These are phyloP conservation scores for Sporobolomyces pararoseus DNA, from an alignment of 768 basidiomycete genomes.

Conservation along the genomic window DNA sequence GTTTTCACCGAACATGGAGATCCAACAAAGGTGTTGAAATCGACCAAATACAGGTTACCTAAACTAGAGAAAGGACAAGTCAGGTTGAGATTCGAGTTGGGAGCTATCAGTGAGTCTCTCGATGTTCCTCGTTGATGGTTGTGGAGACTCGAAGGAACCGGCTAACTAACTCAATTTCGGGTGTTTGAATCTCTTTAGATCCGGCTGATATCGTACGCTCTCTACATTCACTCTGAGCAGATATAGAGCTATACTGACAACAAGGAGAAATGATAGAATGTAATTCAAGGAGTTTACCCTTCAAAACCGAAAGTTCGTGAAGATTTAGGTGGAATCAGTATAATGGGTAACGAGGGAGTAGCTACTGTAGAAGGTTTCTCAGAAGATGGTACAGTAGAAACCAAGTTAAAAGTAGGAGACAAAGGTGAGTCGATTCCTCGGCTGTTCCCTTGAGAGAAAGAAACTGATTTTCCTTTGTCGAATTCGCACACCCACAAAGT, in stretches of 20 bases:
- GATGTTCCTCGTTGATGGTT: background rate
- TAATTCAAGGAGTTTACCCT: constrained; percentile 44
- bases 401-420: constrained; percentile 34
- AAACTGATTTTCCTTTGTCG: background rate
- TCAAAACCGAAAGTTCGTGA: constrained; percentile 29
- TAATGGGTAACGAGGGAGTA: constrained; percentile 45
- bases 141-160: too few relatives aligned
- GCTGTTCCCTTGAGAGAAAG: background rate
- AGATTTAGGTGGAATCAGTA: constrained; percentile 35
- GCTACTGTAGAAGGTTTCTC: constrained; percentile 41
- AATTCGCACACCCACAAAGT: constrained; percentile 23
- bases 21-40: constrained; percentile 22
- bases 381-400: constrained; percentile 33
- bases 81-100: constrained; percentile 32
- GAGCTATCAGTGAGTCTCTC: constrained; percentile 30
- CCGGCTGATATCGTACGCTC: constrained; percentile 37
- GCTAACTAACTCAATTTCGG: too few relatives aligned
- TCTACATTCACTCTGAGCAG: too few relatives aligned
- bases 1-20: constrained; percentile 37
- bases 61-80: constrained; percentile 31
- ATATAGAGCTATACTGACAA: too few relatives aligned
- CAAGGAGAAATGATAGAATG: too few relatives aligned
- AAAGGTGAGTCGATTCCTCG: constrained; percentile 20
- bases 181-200: too few relatives aligned
- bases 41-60: constrained; percentile 24